Percentiles rank a stretch among this genome's conserved stretches.
phyloP scores from a whole-genome alignment of 2,329 filamentous ascomycete genomes.

The Curvularia sp. region DNA sequence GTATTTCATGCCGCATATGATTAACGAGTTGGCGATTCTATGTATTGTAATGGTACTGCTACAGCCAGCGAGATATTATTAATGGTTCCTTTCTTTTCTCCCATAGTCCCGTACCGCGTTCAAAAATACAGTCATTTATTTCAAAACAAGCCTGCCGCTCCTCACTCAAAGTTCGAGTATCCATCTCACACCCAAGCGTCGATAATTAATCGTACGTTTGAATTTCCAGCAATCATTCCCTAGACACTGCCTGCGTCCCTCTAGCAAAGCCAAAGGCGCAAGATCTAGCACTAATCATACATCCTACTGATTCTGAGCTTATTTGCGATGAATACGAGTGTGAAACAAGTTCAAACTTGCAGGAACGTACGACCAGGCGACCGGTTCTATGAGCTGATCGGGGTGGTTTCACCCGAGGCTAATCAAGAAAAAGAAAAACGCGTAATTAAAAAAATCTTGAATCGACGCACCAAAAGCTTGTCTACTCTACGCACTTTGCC shows the following conservation, averaged over 20 bases:
- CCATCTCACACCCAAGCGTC: not conserved
- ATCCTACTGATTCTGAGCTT: not conserved
- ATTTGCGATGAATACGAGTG: not conserved
- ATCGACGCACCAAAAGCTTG: not conserved
- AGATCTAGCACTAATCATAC: not conserved
- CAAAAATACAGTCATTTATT: not conserved
- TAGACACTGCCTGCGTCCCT: not conserved
- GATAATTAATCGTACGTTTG: not conserved
- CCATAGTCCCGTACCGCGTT: not conserved
- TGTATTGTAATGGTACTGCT: not conserved
- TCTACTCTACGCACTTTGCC: not conserved
- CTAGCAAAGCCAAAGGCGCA: not conserved
- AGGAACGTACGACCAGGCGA: too few species aligned
- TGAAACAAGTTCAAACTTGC: not conserved
- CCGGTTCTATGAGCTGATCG: not conserved
- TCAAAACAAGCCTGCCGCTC: not conserved
- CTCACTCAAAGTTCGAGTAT: not conserved
- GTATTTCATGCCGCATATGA: not conserved
- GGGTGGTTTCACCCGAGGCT: slow-evolving; percentile 1
- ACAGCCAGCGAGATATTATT: not conserved
- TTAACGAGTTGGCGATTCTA: not conserved
- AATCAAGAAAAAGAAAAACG: not conserved
- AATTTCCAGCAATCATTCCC: not conserved
- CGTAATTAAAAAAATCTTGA: not conserved
- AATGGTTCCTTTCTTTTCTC: not conserved